These are phyloP conservation scores for Colletotrichum aenigma DNA, from an alignment of 2,329 filamentous ascomycete genomes.

Conservation along the genomic window DNA sequence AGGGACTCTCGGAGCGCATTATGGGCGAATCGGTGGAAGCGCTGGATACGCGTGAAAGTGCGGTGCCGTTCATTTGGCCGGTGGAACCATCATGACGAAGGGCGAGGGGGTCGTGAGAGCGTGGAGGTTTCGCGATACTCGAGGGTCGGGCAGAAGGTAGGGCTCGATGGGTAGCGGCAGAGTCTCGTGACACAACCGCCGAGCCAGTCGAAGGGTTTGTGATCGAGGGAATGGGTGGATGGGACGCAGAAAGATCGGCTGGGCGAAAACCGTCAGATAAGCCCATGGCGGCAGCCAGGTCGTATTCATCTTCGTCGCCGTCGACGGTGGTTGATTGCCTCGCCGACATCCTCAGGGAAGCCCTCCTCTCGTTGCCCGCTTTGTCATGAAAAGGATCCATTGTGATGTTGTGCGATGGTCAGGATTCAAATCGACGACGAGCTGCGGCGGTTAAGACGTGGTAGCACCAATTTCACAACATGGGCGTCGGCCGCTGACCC, in stretches of 20 bases:
- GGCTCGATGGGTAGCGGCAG: constrained; percentile 19
- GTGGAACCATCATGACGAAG: constrained; percentile 56
- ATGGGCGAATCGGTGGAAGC: constrained; percentile 40
- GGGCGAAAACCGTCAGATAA: constrained; percentile 60
- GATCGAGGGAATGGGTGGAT: constrained; percentile 26
- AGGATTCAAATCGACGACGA: constrained; percentile 5
- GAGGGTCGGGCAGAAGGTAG: constrained; percentile 46
- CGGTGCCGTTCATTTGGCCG: background rate
- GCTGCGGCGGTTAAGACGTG: background rate
- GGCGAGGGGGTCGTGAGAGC: constrained; percentile 52
- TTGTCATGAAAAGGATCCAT: constrained; percentile 48
- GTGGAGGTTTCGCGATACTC: constrained; percentile 60
- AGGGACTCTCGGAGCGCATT: constrained; percentile 63
- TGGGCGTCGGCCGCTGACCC: constrained; percentile 12
- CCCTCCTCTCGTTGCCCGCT: constrained; percentile 43
- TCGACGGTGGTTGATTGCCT: constrained; percentile 35
- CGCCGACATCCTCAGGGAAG: constrained; percentile 46
- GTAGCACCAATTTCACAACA: constrained; percentile 13
- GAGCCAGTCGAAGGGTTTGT: constrained; percentile 23
- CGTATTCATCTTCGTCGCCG: constrained; percentile 51
- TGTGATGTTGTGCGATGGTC: constrained; percentile 19
- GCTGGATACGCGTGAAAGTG: constrained; percentile 28
- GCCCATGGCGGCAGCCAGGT: constrained; percentile 52
- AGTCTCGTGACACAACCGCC: constrained; percentile 18
- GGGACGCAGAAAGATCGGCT: constrained; percentile 25